phyloP scores from a whole-genome alignment of 768 basidiomycete species.

The Mrakia gelida region DNA sequence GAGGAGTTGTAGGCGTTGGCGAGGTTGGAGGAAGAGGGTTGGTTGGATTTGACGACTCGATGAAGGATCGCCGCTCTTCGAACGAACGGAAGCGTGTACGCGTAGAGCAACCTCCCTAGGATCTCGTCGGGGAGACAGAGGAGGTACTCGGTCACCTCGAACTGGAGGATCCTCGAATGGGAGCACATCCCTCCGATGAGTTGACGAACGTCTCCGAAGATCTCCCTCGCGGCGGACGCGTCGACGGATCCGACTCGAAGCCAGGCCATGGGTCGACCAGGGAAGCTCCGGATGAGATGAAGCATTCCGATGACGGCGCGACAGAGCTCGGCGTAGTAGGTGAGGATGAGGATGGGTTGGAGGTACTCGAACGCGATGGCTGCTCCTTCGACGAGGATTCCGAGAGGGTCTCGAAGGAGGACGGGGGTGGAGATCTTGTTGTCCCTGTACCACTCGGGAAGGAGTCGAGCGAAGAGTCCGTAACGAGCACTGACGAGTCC shows the following conservation, averaged over 20 bases:
- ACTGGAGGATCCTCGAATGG: slow-evolving; percentile 32
- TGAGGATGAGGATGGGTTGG: slow-evolving; percentile 76
- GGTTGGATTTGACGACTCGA: slow-evolving; percentile 53
- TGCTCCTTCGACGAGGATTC: slow-evolving; percentile 82
- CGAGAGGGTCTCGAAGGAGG: slow-evolving; percentile 83
- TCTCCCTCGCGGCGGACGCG: slow-evolving; percentile 21
- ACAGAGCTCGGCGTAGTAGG: slow-evolving; percentile 85
- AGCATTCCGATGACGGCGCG: slow-evolving; percentile 79
- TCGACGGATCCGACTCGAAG: slow-evolving; percentile 22
- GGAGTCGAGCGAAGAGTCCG: slow-evolving; percentile 68
- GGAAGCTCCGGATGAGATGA: slow-evolving; percentile 53
- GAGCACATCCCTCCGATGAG: slow-evolving; percentile 30
- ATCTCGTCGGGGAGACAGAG: slow-evolving; percentile 63
- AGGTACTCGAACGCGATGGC: slow-evolving; percentile 85
- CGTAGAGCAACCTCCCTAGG: slow-evolving; percentile 79
- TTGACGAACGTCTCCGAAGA: slow-evolving; percentile 31
- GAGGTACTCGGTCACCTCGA: slow-evolving; percentile 32
- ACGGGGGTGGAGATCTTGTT: slow-evolving; percentile 79
- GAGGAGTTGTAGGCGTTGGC: not conserved
- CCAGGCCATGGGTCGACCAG: slow-evolving; percentile 22
- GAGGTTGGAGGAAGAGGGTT: slow-evolving; percentile 8
- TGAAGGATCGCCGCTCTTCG: slow-evolving; percentile 80
- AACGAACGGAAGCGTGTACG: slow-evolving; percentile 86
- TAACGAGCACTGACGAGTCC: slow-evolving; percentile 27
- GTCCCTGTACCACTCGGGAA: slow-evolving; percentile 88